A percentile compares a stretch with the other conserved stretches of the same genome.
phyloP scores from a whole-genome alignment of 2,329 filamentous ascomycete genomes.

The Triangularia setosa region DNA sequence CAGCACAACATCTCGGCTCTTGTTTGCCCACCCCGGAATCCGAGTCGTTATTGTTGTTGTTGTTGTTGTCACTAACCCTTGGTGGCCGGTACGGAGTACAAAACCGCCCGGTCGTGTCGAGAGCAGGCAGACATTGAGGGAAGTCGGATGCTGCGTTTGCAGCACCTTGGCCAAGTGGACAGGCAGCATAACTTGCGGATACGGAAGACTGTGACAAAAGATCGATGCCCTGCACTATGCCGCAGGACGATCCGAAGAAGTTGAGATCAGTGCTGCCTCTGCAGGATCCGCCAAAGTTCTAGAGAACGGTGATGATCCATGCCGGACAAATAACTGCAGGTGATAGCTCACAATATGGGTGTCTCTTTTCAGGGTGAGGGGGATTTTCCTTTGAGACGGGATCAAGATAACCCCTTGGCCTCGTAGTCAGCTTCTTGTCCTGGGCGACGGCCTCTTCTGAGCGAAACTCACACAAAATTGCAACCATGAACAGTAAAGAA shows the following conservation, averaged over 20 bases:
- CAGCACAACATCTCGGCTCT: conserved; percentile 23
- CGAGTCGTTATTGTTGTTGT: neutral
- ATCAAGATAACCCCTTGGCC: neutral
- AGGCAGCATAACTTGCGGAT: neutral
- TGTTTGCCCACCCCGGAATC: conserved; percentile 18
- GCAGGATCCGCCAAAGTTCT: neutral
- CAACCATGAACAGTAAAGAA: conserved; percentile 3
- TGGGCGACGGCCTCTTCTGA: neutral
- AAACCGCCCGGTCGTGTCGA: neutral
- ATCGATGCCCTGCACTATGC: neutral
- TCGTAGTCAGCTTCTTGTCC: neutral
- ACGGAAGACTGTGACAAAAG: neutral
- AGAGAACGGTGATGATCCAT: neutral
- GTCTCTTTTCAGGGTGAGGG: neutral
- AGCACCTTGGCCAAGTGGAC: neutral
- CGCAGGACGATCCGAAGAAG: neutral
- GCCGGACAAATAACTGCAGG: neutral
- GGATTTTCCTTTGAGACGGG: neutral
- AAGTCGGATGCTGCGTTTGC: neutral
- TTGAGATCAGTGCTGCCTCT: neutral
- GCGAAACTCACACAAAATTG: neutral
- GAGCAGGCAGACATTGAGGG: neutral
- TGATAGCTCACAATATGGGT: neutral
- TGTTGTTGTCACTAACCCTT: neutral
- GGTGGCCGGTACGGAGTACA: neutral